Evolutionary conservation across 163 green algal genomes (phyloP).

Genomic region (Chlamydomonas reinhardtii): DNA sequence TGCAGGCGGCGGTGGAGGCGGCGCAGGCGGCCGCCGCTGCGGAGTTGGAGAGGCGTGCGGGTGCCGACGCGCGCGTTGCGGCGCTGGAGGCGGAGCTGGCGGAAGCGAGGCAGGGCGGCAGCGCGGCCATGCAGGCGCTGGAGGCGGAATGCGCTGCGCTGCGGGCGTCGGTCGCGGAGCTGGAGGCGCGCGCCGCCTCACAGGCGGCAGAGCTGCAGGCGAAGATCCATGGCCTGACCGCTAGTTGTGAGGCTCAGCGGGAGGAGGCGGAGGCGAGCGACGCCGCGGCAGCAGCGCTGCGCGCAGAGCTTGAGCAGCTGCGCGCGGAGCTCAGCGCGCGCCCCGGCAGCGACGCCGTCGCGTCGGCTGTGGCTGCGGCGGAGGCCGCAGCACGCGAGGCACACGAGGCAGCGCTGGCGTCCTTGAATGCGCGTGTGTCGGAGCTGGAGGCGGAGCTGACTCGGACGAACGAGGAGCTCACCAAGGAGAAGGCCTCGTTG

Average conservation of each 20-base stretch:
- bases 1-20: constrained; percentile 2
- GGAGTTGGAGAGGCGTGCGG: neutral
- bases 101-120: neutral
- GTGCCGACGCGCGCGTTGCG: neutral
- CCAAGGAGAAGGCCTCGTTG: constrained; percentile 6
- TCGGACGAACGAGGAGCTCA: neutral
- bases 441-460: constrained; percentile 24
- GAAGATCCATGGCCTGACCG: neutral
- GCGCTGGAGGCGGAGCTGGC: neutral
- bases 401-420: neutral
- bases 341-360: neutral
- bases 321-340: constrained; percentile 14
- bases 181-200: neutral
- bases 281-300: neutral
- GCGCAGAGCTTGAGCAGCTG: neutral
- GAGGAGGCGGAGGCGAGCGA: neutral
- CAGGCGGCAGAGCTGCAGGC: neutral
- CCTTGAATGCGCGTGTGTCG: neutral
- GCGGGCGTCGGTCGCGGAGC: neutral
- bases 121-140: neutral
- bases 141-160: neutral
- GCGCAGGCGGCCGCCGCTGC: neutral
- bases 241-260: neutral
- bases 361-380: neutral
- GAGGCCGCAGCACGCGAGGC: neutral